A percentile compares a stretch with the other conserved stretches of the same genome.
These are phyloP conservation scores for Penicillium lividum DNA, from an alignment of 495 filamentous ascomycete species.

Conservation along the genomic window DNA sequence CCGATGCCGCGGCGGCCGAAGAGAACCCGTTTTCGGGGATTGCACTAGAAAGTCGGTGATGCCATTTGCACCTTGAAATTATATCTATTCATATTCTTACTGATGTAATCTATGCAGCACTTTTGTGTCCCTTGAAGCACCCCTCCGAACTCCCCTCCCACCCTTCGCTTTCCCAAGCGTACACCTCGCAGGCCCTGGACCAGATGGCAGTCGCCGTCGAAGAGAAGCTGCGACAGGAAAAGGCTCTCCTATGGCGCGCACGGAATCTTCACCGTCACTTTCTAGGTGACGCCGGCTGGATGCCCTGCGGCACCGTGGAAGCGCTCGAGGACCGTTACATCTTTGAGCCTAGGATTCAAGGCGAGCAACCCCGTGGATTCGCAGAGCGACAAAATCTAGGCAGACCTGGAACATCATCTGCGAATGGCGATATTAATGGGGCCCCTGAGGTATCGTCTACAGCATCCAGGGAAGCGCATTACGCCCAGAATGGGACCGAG, in stretches of 20 bases:
- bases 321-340: constrained; percentile 39
- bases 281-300: constrained; percentile 78
- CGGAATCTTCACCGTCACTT: constrained; percentile 77
- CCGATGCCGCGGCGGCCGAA: constrained; percentile 67
- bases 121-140: constrained; percentile 83
- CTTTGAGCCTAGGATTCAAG: constrained; percentile 36
- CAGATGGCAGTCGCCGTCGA: constrained; percentile 70
- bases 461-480: constrained; percentile 11
- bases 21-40: constrained; percentile 83
- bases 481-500: constrained; percentile 13
- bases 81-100: constrained; percentile 9
- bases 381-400: constrained; percentile 22
- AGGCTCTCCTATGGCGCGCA: constrained; percentile 69
- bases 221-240: constrained; percentile 75
- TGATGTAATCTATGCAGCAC: constrained; percentile 52
- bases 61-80: background rate
- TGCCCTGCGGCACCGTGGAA: constrained; percentile 62
- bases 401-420: constrained; percentile 11
- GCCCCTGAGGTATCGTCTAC: constrained; percentile 15
- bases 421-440: constrained; percentile 6
- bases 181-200: constrained; percentile 76
- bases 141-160: constrained; percentile 83
- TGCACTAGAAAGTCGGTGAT: constrained; percentile 72
- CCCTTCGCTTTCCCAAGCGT: constrained; percentile 79
- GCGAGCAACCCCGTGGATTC: constrained; percentile 20